A percentile compares a stretch with the other conserved stretches of the same genome.
Evolutionary conservation across 2,329 filamentous ascomycete species (phyloP).

Genomic region (Xylaria sp.): DNA sequence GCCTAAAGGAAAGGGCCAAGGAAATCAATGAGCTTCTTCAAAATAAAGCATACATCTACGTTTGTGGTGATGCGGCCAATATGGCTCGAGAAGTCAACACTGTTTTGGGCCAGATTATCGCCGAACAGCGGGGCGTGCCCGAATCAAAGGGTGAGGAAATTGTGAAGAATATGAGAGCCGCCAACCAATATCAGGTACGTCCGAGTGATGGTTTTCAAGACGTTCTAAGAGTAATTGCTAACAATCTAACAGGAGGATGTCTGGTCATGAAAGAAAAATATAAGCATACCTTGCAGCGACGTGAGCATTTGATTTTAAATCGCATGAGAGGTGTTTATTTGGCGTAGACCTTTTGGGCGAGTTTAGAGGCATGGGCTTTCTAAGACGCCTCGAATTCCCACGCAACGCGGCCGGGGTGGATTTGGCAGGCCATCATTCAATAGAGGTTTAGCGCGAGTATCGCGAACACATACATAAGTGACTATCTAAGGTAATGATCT

Average conservation of each 20-base stretch:
- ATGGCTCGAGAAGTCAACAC: conserved; percentile 95
- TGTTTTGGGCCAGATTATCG: conserved; percentile 86
- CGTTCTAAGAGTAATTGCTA: conserved; percentile 45
- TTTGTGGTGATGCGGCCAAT: conserved; percentile 96
- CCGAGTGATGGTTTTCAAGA: conserved; percentile 5
- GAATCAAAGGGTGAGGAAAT: conserved; percentile 93
- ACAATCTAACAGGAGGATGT: conserved; percentile 71
- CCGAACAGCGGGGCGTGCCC: conserved; percentile 82
- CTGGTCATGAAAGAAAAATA: conserved; percentile 65
- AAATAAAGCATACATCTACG: conserved; percentile 94
- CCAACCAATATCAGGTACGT: conserved; percentile 93
- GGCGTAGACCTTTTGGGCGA: conserved; percentile 39
- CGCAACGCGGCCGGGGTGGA: conserved; percentile 35
- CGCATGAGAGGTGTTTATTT: conserved; percentile 44
- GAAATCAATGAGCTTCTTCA: conserved; percentile 88
- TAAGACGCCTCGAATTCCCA: conserved; percentile 25
- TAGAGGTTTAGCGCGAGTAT: conserved; percentile 27
- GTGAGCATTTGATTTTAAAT: conserved; percentile 43
- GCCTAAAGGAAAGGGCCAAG: conserved; percentile 82
- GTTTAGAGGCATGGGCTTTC: conserved; percentile 39
- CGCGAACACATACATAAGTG: conserved; percentile 36
- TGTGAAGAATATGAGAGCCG: conserved; percentile 94
- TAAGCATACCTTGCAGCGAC: conserved; percentile 41
- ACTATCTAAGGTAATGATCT: conserved; percentile 46
- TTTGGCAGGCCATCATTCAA: conserved; percentile 38